These are phyloP conservation scores for Allomyces javanicus DNA, from an alignment of 192 early-diverging fungal species.

Conservation along the genomic window DNA sequence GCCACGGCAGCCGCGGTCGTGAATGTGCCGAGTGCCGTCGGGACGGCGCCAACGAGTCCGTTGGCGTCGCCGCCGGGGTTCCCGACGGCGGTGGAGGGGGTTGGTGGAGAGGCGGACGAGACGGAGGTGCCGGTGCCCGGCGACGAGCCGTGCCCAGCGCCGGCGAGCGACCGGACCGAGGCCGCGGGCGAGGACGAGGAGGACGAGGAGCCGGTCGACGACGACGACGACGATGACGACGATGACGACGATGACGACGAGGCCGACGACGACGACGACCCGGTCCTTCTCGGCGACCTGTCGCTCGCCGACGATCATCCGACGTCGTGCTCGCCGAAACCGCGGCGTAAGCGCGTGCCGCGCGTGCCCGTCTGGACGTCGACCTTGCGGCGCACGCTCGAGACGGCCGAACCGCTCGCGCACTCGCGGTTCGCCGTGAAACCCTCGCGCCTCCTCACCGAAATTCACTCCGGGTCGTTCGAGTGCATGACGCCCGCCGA, in stretches of 20 bases:
- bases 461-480: conserved; percentile 76
- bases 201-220: neutral
- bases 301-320: neutral
- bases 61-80: too few species aligned
- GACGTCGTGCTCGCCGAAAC: too few species aligned
- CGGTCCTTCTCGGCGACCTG: neutral
- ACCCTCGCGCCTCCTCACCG: conserved; percentile 64
- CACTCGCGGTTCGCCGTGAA: conserved; percentile 38
- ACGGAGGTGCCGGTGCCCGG: too few species aligned
- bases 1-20: too few species aligned
- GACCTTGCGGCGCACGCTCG: conserved; percentile 61
- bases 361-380: conserved; percentile 63
- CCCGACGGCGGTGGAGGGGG: too few species aligned
- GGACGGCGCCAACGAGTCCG: too few species aligned
- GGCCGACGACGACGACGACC: neutral
- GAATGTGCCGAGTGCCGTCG: too few species aligned
- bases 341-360: conserved; percentile 4
- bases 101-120: too few species aligned
- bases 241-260: neutral
- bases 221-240: neutral
- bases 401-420: conserved; percentile 67
- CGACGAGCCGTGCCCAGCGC: too few species aligned
- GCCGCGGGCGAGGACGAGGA: too few species aligned
- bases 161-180: too few species aligned
- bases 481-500: conserved; percentile 62